Conservation (phyloP, 2,329 filamentous ascomycete species). For the Trichoderma gracile region DNA sequence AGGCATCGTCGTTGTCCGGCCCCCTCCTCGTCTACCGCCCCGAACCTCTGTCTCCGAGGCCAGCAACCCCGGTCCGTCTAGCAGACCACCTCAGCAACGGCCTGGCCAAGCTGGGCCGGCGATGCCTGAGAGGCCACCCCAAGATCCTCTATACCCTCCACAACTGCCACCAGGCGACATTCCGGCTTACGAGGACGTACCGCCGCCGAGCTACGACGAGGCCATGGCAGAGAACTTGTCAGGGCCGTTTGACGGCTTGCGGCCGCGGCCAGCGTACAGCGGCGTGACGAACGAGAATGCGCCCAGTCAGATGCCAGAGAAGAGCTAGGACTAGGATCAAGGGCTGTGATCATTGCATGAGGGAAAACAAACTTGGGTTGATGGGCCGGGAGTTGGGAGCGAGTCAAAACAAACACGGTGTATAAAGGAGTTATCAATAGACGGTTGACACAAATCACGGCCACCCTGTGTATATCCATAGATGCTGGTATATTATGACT, state of each 20-base stretch:
- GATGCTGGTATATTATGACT: background rate
- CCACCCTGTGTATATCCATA: background rate
- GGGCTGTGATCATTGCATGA: background rate
- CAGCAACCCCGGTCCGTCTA: constrained; percentile 27
- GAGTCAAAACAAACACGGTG: background rate
- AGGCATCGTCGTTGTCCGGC: constrained; percentile 39
- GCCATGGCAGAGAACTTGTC: constrained; percentile 75
- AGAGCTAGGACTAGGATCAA: constrained; percentile 28
- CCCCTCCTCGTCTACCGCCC: constrained; percentile 41
- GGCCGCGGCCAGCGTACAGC: constrained; percentile 66
- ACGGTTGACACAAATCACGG: background rate
- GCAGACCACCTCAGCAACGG: constrained; percentile 30
- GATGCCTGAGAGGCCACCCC: constrained; percentile 35
- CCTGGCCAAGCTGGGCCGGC: constrained; percentile 30
- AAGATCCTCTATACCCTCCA: constrained; percentile 59
- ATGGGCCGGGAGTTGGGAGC: background rate
- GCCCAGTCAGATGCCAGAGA: constrained; percentile 52
- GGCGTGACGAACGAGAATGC: constrained; percentile 63
- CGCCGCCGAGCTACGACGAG: constrained; percentile 95
- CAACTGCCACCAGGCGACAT: constrained; percentile 51
- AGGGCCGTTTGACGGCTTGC: constrained; percentile 65
- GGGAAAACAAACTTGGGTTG: background rate
- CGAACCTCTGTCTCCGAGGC: constrained; percentile 35
- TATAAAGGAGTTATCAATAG: constrained; percentile 9
- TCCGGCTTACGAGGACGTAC: constrained; percentile 68